Percentiles rank a stretch among this genome's conserved stretches.
Evolutionary conservation across 305 asterid genomes (phyloP).

Genomic region (Ruellia speciosa): DNA sequence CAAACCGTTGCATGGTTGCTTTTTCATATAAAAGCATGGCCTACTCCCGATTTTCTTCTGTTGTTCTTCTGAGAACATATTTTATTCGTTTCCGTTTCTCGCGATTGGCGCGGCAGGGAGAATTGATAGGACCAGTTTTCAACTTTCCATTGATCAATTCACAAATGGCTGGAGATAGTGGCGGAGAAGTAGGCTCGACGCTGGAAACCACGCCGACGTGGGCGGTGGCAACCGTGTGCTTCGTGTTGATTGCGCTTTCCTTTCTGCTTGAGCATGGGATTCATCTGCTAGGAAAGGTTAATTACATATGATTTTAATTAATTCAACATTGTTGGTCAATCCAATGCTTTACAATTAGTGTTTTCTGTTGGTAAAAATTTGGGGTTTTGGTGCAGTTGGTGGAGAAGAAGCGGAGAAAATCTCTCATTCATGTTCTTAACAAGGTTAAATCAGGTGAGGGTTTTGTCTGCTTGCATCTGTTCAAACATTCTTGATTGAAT

Average conservation of each 20-base stretch:
- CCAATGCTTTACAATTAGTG: background rate
- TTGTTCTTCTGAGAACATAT: background rate
- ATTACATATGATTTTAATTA: no score
- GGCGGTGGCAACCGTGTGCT: slow-evolving; percentile 68
- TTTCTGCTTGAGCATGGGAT: slow-evolving; percentile 55
- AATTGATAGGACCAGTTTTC: background rate
- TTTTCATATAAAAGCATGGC: background rate
- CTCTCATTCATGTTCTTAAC: slow-evolving; percentile 56
- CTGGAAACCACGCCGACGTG: slow-evolving; percentile 57
- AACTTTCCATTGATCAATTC: background rate
- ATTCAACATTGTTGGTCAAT: background rate
- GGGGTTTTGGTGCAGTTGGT: slow-evolving; percentile 35
- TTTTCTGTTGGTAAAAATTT: slow-evolving; percentile 3
- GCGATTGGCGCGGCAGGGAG: background rate
- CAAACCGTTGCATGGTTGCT: slow-evolving; percentile 3
- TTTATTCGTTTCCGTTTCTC: background rate
- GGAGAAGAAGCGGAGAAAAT: slow-evolving; percentile 43
- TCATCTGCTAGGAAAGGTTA: slow-evolving; percentile 56
- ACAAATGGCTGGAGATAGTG: slow-evolving; percentile 33
- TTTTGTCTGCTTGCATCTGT: background rate
- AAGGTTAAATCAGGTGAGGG: slow-evolving; percentile 50
- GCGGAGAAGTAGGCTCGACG: slow-evolving; percentile 22
- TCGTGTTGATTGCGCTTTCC: slow-evolving; percentile 43
- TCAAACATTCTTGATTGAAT: background rate
- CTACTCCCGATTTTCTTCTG: background rate